Evolutionary conservation across 768 basidiomycete genomes (phyloP).

Genomic region (Tricholoma bakamatsutake): DNA sequence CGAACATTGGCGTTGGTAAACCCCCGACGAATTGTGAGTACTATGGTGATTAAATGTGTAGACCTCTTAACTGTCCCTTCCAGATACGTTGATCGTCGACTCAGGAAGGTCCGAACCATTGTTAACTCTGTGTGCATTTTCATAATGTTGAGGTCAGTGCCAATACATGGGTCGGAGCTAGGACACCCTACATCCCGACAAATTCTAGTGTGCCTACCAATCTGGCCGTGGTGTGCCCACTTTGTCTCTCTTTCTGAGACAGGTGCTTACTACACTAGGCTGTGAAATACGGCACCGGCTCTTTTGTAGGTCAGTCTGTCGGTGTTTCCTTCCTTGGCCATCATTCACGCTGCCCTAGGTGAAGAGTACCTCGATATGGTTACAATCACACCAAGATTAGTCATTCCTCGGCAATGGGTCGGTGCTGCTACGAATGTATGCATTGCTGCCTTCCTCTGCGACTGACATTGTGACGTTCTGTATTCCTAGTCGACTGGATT

Average conservation of each 20-base stretch:
- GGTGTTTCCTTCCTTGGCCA: not conserved
- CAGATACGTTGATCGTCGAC: constrained; percentile 53
- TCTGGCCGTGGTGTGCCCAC: constrained; percentile 38
- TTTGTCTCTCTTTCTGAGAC: not conserved
- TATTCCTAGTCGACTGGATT: constrained; percentile 35
- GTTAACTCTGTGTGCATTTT: not conserved
- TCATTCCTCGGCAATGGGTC: constrained; percentile 52
- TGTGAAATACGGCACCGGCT: constrained; percentile 56
- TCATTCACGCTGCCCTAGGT: constrained; percentile 19
- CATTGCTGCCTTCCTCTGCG: not conserved
- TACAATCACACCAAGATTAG: constrained; percentile 41
- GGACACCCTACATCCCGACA: constrained; percentile 37
- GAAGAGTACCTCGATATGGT: constrained; percentile 49
- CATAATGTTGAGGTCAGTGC: constrained; percentile 38
- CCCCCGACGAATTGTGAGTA: constrained; percentile 47
- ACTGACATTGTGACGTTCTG: not conserved
- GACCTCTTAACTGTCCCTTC: not conserved
- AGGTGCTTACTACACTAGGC: constrained; percentile 24
- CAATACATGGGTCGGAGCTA: constrained; percentile 67
- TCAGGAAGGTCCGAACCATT: constrained; percentile 40
- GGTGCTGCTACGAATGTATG: constrained; percentile 44
- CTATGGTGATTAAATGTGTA: not conserved
- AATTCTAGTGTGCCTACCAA: constrained; percentile 42
- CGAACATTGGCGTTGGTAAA: constrained; percentile 45
- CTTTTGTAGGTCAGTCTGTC: constrained; percentile 40